Evolutionary conservation across 257 asterid species (phyloP).

Genomic region (Penstemon eatonii): DNA sequence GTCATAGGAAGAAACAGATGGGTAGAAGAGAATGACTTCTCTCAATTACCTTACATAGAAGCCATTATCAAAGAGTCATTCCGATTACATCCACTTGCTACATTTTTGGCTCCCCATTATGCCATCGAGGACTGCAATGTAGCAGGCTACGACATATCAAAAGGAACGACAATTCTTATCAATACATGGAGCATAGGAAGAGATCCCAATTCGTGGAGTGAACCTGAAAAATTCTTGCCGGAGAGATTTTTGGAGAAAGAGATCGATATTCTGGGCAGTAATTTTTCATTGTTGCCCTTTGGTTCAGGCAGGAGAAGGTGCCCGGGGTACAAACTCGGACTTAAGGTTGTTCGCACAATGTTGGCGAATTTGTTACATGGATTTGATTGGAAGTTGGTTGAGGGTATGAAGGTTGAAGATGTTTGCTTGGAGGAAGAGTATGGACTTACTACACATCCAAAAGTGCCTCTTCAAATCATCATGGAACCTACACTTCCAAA

Average conservation of each 20-base stretch:
- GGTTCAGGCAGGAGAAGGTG: constrained; percentile 36
- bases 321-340: constrained; percentile 32
- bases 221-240: constrained; percentile 29
- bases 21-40: too few species aligned
- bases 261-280: constrained; percentile 24
- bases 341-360: constrained; percentile 30
- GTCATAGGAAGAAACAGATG: too few species aligned
- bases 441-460: too few species aligned
- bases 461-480: too few species aligned
- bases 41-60: neutral
- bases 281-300: constrained; percentile 33
- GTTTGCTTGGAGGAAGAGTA: too few species aligned
- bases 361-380: neutral
- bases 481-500: too few species aligned
- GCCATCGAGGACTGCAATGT: constrained; percentile 35
- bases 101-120: constrained; percentile 31
- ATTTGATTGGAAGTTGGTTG: too few species aligned
- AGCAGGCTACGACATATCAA: constrained; percentile 32
- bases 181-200: constrained; percentile 37
- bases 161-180: constrained; percentile 31
- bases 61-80: constrained; percentile 36
- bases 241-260: constrained; percentile 38
- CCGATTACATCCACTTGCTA: constrained; percentile 34
- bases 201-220: constrained; percentile 32
- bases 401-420: too few species aligned